These are phyloP conservation scores for Ganoderma meredithae DNA, from an alignment of 1,284 basidiomycete genomes.

Conservation along the genomic window DNA sequence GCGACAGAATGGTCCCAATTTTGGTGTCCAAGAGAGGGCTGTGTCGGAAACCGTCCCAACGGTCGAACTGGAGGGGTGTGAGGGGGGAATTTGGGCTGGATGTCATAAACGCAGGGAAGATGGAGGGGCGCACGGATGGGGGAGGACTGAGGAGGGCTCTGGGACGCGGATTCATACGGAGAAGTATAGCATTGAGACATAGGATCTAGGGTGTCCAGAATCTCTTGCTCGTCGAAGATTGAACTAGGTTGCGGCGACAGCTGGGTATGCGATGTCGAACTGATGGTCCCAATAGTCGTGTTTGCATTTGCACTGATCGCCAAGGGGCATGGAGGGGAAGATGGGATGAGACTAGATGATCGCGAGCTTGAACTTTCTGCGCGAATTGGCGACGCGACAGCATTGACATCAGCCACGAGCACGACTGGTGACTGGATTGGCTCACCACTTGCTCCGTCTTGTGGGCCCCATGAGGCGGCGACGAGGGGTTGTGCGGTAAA, in stretches of 20 bases:
- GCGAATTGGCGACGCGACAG: background rate
- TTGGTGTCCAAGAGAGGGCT: background rate
- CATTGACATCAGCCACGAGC: too few species aligned
- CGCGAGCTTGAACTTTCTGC: background rate
- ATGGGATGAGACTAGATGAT: constrained; percentile 5
- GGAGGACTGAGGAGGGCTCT: background rate
- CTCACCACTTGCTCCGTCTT: constrained; percentile 16
- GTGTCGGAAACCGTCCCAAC: background rate
- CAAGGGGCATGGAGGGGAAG: background rate
- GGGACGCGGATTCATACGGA: background rate
- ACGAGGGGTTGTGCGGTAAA: constrained; percentile 18
- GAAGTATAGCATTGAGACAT: constrained; percentile 2
- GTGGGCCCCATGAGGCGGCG: constrained; percentile 21
- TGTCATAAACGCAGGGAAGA: background rate
- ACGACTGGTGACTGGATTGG: background rate
- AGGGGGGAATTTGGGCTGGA: background rate
- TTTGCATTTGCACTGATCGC: background rate
- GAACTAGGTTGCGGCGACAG: constrained; percentile 19
- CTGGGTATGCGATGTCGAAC: background rate
- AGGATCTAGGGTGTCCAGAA: constrained; percentile 12
- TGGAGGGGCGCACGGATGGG: constrained; percentile 1
- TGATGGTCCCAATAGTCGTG: background rate
- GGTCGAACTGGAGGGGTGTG: background rate
- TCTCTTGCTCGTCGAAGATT: constrained; percentile 27
- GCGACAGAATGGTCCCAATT: background rate